These are phyloP conservation scores for Aphanomyces euteiches DNA, from an alignment of 352 stramenopile species.

Conservation along the genomic window DNA sequence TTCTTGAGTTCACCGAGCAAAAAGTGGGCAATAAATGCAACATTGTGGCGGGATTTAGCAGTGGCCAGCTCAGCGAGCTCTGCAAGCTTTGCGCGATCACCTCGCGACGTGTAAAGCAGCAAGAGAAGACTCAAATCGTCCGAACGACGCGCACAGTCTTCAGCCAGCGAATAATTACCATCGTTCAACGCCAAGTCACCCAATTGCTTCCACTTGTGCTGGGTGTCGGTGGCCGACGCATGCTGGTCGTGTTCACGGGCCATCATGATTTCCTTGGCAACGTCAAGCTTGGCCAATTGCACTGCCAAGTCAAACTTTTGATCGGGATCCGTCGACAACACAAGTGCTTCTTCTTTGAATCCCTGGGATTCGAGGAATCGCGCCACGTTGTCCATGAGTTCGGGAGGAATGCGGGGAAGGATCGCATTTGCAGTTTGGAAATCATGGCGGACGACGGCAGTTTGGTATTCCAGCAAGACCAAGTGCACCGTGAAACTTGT, in stretches of 20 bases:
- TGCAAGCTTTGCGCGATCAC: constrained; percentile 90
- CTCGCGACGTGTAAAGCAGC: constrained; percentile 95
- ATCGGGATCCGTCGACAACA: constrained; percentile 92
- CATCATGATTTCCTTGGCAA: constrained; percentile 92
- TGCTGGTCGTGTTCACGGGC: constrained; percentile 73
- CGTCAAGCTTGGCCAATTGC: constrained; percentile 94
- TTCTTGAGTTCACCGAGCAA: constrained; percentile 93
- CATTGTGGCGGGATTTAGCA: constrained; percentile 90
- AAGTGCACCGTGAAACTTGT: constrained; percentile 89
- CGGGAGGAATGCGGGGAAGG: constrained; percentile 90
- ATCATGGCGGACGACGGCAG: constrained; percentile 96
- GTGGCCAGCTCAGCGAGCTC: constrained; percentile 84
- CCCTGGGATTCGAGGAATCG: constrained; percentile 98
- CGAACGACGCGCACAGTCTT: constrained; percentile 92
- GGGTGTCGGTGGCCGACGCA: constrained; percentile 88
- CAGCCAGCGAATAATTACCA: constrained; percentile 91
- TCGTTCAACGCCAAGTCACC: constrained; percentile 91
- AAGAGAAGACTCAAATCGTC: constrained; percentile 96
- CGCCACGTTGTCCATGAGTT: constrained; percentile 78
- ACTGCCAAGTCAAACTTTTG: constrained; percentile 98
- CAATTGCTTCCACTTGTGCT: constrained; percentile 98
- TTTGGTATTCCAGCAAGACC: constrained; percentile 98
- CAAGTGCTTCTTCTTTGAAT: constrained; percentile 97
- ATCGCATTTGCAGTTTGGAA: constrained; percentile 98
- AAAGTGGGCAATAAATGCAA: constrained; percentile 95